These are phyloP conservation scores for Spiraea crenata DNA, from an alignment of 331 rosid species.

Conservation along the genomic window DNA sequence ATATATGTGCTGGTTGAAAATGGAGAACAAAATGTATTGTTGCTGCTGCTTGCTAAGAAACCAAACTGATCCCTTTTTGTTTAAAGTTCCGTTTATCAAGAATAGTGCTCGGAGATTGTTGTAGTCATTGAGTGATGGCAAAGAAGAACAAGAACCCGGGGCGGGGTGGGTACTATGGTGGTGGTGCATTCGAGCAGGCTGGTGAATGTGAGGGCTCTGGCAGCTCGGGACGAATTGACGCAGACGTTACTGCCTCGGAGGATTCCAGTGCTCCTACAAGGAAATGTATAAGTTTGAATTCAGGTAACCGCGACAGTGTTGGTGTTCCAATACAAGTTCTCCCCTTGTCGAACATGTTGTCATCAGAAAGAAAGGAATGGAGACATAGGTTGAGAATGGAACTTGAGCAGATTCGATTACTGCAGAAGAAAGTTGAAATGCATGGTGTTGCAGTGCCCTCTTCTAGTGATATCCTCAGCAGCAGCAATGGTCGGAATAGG, in stretches of 20 bases:
- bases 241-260: slow-evolving; percentile 72
- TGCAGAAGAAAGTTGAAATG: slow-evolving; percentile 62
- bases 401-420: slow-evolving; percentile 57
- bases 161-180: slow-evolving; percentile 43
- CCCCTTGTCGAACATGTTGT: slow-evolving; percentile 50
- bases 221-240: slow-evolving; percentile 66
- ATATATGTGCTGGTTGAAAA: not conserved
- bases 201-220: slow-evolving; percentile 88
- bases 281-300: slow-evolving; percentile 65
- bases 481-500: slow-evolving; percentile 54
- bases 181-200: slow-evolving; percentile 39
- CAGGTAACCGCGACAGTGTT: slow-evolving; percentile 35
- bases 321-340: slow-evolving; percentile 50
- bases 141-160: slow-evolving; percentile 50
- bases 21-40: not conserved
- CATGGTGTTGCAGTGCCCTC: slow-evolving; percentile 61
- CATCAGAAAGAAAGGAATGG: slow-evolving; percentile 53
- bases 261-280: slow-evolving; percentile 56
- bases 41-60: not conserved
- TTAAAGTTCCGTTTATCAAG: not conserved
- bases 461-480: slow-evolving; percentile 75
- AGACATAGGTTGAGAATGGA: slow-evolving; percentile 54
- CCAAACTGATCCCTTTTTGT: not conserved
- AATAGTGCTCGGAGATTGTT: slow-evolving; percentile 20
- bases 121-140: slow-evolving; percentile 35